Conservation (phyloP, 2,329 filamentous ascomycete species). For the Phoma sp. region DNA sequence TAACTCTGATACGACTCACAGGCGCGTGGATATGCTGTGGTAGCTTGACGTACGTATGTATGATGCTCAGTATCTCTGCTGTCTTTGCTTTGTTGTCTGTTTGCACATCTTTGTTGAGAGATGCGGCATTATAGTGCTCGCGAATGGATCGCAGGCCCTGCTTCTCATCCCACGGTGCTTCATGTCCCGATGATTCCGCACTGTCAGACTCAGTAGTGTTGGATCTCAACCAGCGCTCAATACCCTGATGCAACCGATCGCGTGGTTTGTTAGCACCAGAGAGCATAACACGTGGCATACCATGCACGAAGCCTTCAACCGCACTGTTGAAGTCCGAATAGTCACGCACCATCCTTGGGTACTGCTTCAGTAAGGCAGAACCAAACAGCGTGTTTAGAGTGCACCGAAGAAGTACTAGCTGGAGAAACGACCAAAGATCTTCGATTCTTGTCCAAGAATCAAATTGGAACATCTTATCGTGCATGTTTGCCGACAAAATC, state of each 20-base stretch:
- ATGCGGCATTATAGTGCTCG: conserved; percentile 20
- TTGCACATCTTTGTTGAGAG: conserved; percentile 11
- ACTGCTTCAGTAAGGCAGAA: conserved; percentile 30
- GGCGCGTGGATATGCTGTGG: not conserved
- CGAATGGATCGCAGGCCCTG: conserved; percentile 34
- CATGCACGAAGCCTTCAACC: conserved; percentile 24
- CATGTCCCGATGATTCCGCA: conserved; percentile 17
- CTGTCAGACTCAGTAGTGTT: conserved; percentile 26
- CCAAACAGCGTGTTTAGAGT: conserved; percentile 35
- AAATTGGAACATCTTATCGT: conserved; percentile 40
- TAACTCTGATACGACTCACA: not conserved
- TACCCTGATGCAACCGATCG: conserved; percentile 26
- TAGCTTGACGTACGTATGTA: conserved; percentile 29
- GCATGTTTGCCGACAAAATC: conserved; percentile 30
- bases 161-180: conserved; percentile 26
- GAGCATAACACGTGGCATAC: conserved; percentile 27
- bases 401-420: conserved; percentile 35
- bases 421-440: conserved; percentile 40
- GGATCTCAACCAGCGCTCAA: conserved; percentile 32
- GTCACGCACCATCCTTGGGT: conserved; percentile 34
- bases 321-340: conserved; percentile 35
- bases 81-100: conserved; percentile 20
- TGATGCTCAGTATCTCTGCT: conserved; percentile 31
- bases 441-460: conserved; percentile 40
- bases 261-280: conserved; percentile 23